Evolutionary conservation across 2,329 filamentous ascomycete species (phyloP).

Genomic region (Neofusicoccum laricinum): DNA sequence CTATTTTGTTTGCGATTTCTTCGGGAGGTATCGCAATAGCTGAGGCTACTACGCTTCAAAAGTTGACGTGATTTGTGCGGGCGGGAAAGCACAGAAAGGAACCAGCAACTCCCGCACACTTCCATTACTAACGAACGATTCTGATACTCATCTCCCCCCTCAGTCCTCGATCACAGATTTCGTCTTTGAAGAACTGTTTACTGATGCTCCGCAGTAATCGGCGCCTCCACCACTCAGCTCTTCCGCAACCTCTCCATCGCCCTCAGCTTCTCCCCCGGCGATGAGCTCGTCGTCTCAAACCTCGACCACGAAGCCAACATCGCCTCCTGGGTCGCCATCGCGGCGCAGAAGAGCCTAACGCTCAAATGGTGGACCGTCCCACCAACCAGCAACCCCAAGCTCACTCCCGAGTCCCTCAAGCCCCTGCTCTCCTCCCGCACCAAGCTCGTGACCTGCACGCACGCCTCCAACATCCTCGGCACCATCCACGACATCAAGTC

Average conservation of each 20-base stretch:
- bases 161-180: too few species aligned
- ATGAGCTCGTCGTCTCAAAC: conserved; percentile 68
- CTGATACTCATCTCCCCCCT: too few species aligned
- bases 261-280: conserved; percentile 40
- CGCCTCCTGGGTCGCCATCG: conserved; percentile 69
- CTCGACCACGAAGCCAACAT: conserved; percentile 79
- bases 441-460: conserved; percentile 69
- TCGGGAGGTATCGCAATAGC: too few species aligned
- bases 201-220: conserved; percentile 54
- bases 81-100: too few species aligned
- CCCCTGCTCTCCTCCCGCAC: conserved; percentile 62
- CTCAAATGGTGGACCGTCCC: conserved; percentile 67
- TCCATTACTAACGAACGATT: too few species aligned
- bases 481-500: conserved; percentile 63
- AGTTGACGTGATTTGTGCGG: too few species aligned
- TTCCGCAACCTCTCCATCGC: conserved; percentile 62
- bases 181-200: too few species aligned
- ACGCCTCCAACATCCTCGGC: conserved; percentile 71
- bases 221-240: conserved; percentile 72
- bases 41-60: too few species aligned
- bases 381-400: conserved; percentile 50
- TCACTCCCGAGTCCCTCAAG: conserved; percentile 56
- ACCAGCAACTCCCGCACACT: too few species aligned
- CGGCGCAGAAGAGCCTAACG: conserved; percentile 56
- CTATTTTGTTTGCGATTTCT: too few species aligned